These are phyloP conservation scores for Colletotrichum camelliae DNA, from an alignment of 2,329 filamentous ascomycete genomes.

Conservation along the genomic window DNA sequence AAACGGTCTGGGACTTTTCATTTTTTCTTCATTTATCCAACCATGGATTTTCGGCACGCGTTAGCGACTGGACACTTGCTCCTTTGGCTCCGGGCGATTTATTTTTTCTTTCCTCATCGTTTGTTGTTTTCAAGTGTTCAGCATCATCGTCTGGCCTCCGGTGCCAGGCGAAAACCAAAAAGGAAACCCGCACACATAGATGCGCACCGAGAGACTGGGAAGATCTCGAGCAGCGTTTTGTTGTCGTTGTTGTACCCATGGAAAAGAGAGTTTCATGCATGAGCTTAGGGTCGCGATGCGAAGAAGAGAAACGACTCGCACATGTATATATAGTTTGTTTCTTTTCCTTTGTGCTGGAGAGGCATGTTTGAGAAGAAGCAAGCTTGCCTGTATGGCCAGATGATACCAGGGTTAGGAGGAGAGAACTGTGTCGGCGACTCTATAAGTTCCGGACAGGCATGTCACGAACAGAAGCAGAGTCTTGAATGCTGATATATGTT, in stretches of 20 bases:
- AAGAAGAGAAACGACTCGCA: constrained; percentile 23
- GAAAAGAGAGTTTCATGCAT: constrained; percentile 20
- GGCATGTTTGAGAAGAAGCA: constrained; percentile 12
- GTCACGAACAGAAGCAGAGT: constrained; percentile 7
- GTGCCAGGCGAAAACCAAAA: constrained; percentile 12
- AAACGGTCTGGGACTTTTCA: constrained; percentile 15
- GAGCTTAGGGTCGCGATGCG: constrained; percentile 15
- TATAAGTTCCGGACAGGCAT: neutral
- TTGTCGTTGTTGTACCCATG: constrained; percentile 3
- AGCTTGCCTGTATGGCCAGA: constrained; percentile 16
- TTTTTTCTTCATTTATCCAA: constrained; percentile 16
- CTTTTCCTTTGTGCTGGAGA: constrained; percentile 18
- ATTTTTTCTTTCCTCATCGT: neutral
- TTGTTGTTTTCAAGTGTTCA: constrained; percentile 13
- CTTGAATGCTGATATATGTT: constrained; percentile 17
- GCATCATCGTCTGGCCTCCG: constrained; percentile 9
- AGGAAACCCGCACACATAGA: constrained; percentile 20
- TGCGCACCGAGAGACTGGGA: constrained; percentile 9
- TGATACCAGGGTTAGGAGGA: constrained; percentile 23
- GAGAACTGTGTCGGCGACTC: neutral
- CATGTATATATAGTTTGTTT: constrained; percentile 25
- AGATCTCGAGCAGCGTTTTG: constrained; percentile 3
- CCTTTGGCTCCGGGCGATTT: constrained; percentile 9
- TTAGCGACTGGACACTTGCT: constrained; percentile 8
- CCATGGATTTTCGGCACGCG: constrained; percentile 16